Conservation (phyloP, 305 asterid species). For the Fraxinus baroniana region DNA sequence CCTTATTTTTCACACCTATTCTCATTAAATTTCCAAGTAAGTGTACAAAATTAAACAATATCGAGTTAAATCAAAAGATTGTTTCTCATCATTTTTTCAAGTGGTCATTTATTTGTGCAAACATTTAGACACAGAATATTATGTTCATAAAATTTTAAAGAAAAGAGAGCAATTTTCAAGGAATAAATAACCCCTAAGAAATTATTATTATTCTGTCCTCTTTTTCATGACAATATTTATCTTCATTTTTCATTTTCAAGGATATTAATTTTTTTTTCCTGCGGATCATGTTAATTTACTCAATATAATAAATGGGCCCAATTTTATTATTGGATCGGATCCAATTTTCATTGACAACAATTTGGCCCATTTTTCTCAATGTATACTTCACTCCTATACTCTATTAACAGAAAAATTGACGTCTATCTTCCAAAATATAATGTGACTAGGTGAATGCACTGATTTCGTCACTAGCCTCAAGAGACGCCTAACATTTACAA, state of each 20-base stretch:
- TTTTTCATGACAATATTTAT: too few relatives aligned
- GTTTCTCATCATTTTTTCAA: neutral
- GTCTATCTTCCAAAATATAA: neutral
- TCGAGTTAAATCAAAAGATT: too few relatives aligned
- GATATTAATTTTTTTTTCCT: too few relatives aligned
- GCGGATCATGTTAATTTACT: neutral
- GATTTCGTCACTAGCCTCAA: neutral
- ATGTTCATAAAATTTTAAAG: neutral
- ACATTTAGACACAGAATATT: neutral
- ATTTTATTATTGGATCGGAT: neutral
- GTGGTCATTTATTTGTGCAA: neutral
- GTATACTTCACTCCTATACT: neutral
- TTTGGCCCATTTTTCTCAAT: neutral
- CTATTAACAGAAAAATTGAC: neutral
- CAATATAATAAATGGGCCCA: neutral
- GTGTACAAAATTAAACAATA: neutral
- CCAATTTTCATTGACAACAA: neutral
- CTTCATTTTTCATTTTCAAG: too few relatives aligned
- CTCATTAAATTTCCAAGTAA: conserved; percentile 1
- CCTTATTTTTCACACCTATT: neutral
- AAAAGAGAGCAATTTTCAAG: neutral
- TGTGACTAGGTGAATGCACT: neutral
- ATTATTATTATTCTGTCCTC: too few relatives aligned
- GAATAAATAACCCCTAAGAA: too few relatives aligned
- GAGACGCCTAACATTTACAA: neutral